These are phyloP conservation scores for Yarrowia sp. DNA, from an alignment of 805 yeast species.

Conservation along the genomic window DNA sequence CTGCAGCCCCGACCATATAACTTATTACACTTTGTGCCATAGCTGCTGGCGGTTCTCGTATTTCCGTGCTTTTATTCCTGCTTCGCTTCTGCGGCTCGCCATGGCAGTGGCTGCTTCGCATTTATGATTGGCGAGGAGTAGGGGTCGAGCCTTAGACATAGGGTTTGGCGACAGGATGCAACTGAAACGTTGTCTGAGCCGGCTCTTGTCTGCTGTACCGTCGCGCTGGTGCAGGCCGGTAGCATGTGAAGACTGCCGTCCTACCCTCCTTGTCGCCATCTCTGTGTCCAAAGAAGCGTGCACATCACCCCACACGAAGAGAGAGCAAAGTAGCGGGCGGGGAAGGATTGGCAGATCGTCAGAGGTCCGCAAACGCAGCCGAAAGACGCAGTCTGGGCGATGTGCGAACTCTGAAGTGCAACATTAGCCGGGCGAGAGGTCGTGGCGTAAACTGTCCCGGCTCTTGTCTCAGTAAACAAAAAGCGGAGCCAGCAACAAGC, in stretches of 20 bases:
- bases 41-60: too few species aligned
- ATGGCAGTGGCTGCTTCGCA: constrained; percentile 13
- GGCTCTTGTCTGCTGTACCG: background rate
- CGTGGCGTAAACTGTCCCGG: constrained; percentile 6
- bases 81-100: too few species aligned
- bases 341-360: constrained; percentile 10
- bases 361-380: background rate
- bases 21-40: background rate
- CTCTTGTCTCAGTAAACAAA: background rate
- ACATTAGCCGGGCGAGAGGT: constrained; percentile 15
- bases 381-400: background rate
- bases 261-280: too few species aligned
- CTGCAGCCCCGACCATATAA: too few species aligned
- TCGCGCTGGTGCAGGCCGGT: background rate
- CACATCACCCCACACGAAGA: constrained; percentile 6
- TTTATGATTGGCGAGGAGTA: background rate
- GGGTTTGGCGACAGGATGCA: constrained; percentile 1
- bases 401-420: constrained; percentile 9
- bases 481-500: background rate
- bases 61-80: too few species aligned
- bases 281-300: too few species aligned
- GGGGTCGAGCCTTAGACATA: too few species aligned
- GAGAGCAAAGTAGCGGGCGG: constrained; percentile 6
- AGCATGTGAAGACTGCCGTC: background rate
- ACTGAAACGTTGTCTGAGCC: background rate